Evolutionary conservation across 352 stramenopile species (phyloP), one percentile per base, ranked within the genome.

Genomic region (Vaucheria bursata): DNA sequence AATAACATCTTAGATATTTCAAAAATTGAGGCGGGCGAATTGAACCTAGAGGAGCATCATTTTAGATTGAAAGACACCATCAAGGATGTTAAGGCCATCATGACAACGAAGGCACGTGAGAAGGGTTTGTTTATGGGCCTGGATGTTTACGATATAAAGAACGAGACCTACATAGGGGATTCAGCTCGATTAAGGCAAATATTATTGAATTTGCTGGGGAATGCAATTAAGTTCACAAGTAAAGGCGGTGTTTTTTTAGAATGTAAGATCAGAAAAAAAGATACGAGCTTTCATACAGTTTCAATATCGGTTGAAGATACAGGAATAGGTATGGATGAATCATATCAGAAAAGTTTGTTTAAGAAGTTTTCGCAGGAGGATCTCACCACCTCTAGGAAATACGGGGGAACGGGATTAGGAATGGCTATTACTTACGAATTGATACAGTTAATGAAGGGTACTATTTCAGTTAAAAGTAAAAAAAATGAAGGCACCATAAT

Each of bases 1-100:
- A 94, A 94, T 69, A 91, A 96, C 73, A 91, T 96, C 38, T 67
- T 97, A 12, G 91, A 96, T 73, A 87, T 94, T 79, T 95, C 89
- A 29, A 97, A 96, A 82, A 92, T 96, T 35, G 92, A 97, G 83
- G 90, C 90, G 72, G 92, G 92, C 0, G 89, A 96, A 64, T 82
- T 96, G 35, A 90, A 94, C 68, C 90, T 95, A 25, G 91, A 93
- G 35, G 84, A 87, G 8, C 18, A 72, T 34, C 35, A 18, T 31
- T 40, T 37, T 31, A 37, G 18, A 34, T 64, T 72, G 53, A 34
- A 18, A 34, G 40, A 73, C n/a, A 75, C 33, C 33, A 52, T 53
- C 25, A 39, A n/a, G 32, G 32, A 73, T 31, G 69, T 31, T 75
- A 70, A 33, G 25, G 69, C n/a, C 25, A 71, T 35, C 35, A 75